phyloP scores from a whole-genome alignment of 352 stramenopile genomes.

The Globisporangium rhizosaccharum region DNA sequence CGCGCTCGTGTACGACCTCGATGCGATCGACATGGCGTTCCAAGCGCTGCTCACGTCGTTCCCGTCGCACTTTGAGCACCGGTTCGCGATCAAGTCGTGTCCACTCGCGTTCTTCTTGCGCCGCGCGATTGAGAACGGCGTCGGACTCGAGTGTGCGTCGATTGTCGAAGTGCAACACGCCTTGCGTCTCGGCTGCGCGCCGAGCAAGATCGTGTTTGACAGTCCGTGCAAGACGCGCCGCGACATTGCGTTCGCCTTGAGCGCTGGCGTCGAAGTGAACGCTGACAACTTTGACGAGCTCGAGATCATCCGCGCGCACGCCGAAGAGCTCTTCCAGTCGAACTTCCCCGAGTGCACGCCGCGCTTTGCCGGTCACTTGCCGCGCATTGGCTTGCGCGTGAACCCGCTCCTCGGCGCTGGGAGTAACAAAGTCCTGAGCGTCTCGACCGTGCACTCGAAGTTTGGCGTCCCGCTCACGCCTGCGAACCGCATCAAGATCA shows the following conservation, averaged over 20 bases:
- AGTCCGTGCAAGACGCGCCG: conserved; percentile 88
- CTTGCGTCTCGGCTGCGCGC: conserved; percentile 58
- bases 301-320: conserved; percentile 74
- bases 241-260: conserved; percentile 86
- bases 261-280: conserved; percentile 85
- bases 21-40: conserved; percentile 84
- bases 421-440: conserved; percentile 82
- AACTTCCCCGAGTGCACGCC: conserved; percentile 61
- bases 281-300: conserved; percentile 89
- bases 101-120: conserved; percentile 85
- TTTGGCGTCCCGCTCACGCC: conserved; percentile 83
- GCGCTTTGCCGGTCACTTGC: conserved; percentile 49
- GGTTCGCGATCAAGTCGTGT: conserved; percentile 87
- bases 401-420: conserved; percentile 89
- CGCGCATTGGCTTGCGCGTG: conserved; percentile 86
- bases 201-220: conserved; percentile 88
- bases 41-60: conserved; percentile 74
- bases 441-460: conserved; percentile 89
- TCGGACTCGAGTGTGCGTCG: conserved; percentile 79
- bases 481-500: conserved; percentile 48
- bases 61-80: conserved; percentile 82
- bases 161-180: conserved; percentile 81
- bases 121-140: conserved; percentile 67
- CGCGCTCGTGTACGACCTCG: conserved; percentile 80
- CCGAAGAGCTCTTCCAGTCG: conserved; percentile 87